These are phyloP conservation scores for Scedosporium boydii DNA, from an alignment of 2,329 filamentous ascomycete species.

Conservation along the genomic window DNA sequence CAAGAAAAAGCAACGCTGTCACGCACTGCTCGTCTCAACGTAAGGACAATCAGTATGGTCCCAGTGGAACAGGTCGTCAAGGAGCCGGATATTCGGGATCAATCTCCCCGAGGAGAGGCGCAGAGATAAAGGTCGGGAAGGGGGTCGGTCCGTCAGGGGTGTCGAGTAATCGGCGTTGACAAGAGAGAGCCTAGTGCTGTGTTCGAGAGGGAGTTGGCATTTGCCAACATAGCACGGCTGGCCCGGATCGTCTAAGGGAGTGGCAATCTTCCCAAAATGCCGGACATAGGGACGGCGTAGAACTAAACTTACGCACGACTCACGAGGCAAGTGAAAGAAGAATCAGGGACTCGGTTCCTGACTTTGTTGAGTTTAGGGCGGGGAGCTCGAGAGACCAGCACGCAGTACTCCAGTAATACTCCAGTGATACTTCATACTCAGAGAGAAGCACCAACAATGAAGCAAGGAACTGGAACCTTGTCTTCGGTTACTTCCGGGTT, in stretches of 20 bases:
- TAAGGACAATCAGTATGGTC: neutral
- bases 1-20: neutral
- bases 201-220: neutral
- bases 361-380: neutral
- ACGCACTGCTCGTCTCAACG: neutral
- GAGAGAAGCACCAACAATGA: too few species aligned
- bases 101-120: too few species aligned
- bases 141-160: neutral
- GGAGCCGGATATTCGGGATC: too few species aligned
- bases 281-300: neutral
- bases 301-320: neutral
- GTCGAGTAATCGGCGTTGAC: neutral
- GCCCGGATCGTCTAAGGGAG: neutral
- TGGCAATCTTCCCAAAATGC: neutral
- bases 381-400: neutral
- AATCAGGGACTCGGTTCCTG: neutral
- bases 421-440: too few species aligned
- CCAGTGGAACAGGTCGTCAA: neutral
- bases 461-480: neutral
- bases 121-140: too few species aligned
- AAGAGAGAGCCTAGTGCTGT: neutral
- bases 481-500: neutral
- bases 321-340: neutral
- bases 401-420: neutral
- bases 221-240: neutral